Base-by-base conservation (phyloP, 2,329 filamentous ascomycete genomes). In the Fusarium solani-melongenae region DNA sequence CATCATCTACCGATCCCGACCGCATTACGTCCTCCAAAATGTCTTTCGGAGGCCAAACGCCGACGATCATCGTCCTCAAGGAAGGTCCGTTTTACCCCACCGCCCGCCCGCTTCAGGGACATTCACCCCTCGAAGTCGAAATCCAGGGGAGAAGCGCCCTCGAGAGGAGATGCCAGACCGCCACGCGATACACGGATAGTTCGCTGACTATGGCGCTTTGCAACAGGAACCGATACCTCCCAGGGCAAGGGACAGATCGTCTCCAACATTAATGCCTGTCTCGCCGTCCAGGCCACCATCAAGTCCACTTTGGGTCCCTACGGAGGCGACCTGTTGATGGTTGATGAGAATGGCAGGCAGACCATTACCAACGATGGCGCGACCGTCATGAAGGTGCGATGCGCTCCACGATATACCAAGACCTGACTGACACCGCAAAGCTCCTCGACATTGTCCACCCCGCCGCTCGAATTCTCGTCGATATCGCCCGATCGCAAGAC, bases 281-380 rank as follows among this genome's bases (percentile, higher is more conserved):
- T 98, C 79, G 96, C 96, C 27, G 95, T 99, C 44, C 96, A 99
- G 86, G 90, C 92, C 59, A 98, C 96, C 69, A 96, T 99, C 86
- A 97, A 97, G 87, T 94, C 93, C 79, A 99, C 96, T 22, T 89
- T 99, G 38, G 96, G 96, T 44, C 96, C 96, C 36, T 99, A 98
- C 85, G 96, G 96, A 82, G 96, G 96, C 80, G 96, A 99, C 86
- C 86, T 98, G 82, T 89, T 99, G 83, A 92, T 99, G 86, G 96
- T 98, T 65, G 96, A 98, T 84, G 92, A 92, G 84, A 98, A 98
- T 88, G 96, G 96, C 83, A 92, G 87, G 84, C 95, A 98, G 86
- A 99, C 96, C 64, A 98, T 99, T 82, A 99, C 96, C 79, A 99
- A 99, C 85, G 96, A 99, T 86, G 96, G 96, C 81, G 96, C 96